Base-by-base conservation (phyloP, 1,139 yeast genomes). In the Hemisphaericaspora lyxosophila region DNA sequence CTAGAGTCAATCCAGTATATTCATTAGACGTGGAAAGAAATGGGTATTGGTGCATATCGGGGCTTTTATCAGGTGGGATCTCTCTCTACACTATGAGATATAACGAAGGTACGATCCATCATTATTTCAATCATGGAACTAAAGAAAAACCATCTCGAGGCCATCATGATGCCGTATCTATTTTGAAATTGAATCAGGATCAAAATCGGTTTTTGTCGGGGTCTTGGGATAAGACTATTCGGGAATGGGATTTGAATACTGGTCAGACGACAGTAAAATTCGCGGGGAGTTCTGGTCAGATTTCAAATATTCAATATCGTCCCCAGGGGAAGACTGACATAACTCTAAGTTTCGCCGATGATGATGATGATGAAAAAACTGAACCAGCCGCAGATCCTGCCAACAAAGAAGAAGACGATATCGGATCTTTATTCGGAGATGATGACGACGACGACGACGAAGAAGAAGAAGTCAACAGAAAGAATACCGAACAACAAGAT, bases 41-140 rank as follows among this genome's bases (percentile, higher is more conserved):
- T 50, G 89, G 95, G 2, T 68, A 81, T 36, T 92, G 97, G 95
- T 67, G 94, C 38, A 62, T 90, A 25, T 77, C 95, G 13, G 98
- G 99, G 0, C 70, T 89, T 17, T 70, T 78, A 26, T 70, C 82
- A 17, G 99, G 99, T 22, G 97, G 96, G 0, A 87, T 94, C 27
- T 75, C 90, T 1, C 58, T 92, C 38, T 95, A 89, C 56, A 81
- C 95, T 1, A 78, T 88, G 54, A 70, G 96, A 38, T 84, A 87
- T 51, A 79, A 77, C 54, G 97, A 90, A 61, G 98, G 98, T 4
- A 62, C 74, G 16, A 78, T 86, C 12, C 85, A 84, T 36, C 88
- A 89, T 51, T 86, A 87, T 55, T 82, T 92, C 57, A 66, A 67
- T 39, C 74, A 73, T 35, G 59, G 62, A 3, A 46, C 47, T 12